Percentiles rank a stretch among this genome's conserved stretches.
Evolutionary conservation across 2,329 filamentous ascomycete genomes (phyloP).

Genomic region (Claviceps pazoutovae): DNA sequence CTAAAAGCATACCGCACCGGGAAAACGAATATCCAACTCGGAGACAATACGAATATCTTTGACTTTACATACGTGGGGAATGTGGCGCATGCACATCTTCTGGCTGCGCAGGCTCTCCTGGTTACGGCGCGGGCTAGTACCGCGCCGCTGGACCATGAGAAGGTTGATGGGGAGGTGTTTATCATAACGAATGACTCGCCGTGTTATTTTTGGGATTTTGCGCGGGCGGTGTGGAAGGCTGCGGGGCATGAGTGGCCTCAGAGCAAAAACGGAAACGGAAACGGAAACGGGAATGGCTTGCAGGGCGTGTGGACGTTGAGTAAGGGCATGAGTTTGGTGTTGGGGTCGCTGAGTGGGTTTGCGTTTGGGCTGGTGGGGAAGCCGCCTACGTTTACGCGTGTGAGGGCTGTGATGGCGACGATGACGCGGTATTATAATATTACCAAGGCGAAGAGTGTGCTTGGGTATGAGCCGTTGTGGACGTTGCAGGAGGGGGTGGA

Average conservation of each 20-base stretch:
- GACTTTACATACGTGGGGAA: conserved; percentile 53
- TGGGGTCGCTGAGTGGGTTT: conserved; percentile 41
- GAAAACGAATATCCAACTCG: conserved; percentile 68
- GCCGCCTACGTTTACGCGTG: conserved; percentile 42
- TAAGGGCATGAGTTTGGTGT: conserved; percentile 33
- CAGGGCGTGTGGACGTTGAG: conserved; percentile 42
- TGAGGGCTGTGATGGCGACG: conserved; percentile 51
- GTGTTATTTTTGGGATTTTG: conserved; percentile 84
- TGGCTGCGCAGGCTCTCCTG: conserved; percentile 63
- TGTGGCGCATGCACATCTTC: conserved; percentile 63
- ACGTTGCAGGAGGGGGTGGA: conserved; percentile 49
- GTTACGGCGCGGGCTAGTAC: conserved; percentile 40
- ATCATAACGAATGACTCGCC: conserved; percentile 83
- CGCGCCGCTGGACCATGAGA: conserved; percentile 55
- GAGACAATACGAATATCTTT: conserved; percentile 50
- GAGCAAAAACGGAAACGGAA: too few relatives aligned
- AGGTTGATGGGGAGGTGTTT: conserved; percentile 74
- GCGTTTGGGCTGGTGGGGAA: conserved; percentile 34
- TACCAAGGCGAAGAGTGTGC: conserved; percentile 54
- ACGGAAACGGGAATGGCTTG: conserved; percentile 21
- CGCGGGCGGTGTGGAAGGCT: conserved; percentile 59
- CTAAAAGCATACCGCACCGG: conserved; percentile 54
- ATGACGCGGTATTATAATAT: conserved; percentile 72
- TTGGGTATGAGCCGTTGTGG: conserved; percentile 57
- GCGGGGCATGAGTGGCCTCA: conserved; percentile 31